These are phyloP conservation scores for Calonectria honghensis DNA, from an alignment of 2,329 filamentous ascomycete genomes.

Conservation along the genomic window DNA sequence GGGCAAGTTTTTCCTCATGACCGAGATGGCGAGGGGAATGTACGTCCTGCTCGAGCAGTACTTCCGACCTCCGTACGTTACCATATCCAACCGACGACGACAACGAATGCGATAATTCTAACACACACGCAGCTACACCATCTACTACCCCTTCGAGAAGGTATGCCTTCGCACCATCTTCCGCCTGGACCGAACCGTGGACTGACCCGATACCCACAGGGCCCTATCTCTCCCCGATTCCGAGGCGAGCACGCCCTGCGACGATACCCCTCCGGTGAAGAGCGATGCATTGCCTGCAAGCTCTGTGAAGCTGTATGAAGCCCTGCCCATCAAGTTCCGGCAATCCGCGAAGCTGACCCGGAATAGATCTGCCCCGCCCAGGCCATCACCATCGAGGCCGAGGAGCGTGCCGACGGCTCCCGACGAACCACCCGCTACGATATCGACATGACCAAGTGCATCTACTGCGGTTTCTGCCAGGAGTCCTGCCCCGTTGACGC, in stretches of 20 bases:
- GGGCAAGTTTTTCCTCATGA: slow-evolving; percentile 95
- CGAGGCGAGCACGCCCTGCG: slow-evolving; percentile 97
- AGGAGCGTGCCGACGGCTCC: slow-evolving; percentile 97
- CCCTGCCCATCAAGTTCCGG: not conserved
- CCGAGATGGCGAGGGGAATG: slow-evolving; percentile 98
- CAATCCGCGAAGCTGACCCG: slow-evolving; percentile 39
- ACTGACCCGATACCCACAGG: slow-evolving; percentile 66
- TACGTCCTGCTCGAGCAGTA: slow-evolving; percentile 98
- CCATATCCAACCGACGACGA: not conserved
- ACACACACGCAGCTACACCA: slow-evolving; percentile 85
- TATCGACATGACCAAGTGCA: slow-evolving; percentile 99
- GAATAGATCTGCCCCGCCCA: slow-evolving; percentile 91
- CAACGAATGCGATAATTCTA: slow-evolving; percentile 33
- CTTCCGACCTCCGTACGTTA: slow-evolving; percentile 95
- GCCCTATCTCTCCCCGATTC: slow-evolving; percentile 97
- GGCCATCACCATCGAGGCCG: slow-evolving; percentile 99
- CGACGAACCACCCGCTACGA: slow-evolving; percentile 97
- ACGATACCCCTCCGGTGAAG: slow-evolving; percentile 97
- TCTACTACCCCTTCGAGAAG: slow-evolving; percentile 99
- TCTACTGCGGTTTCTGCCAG: slow-evolving; percentile 99
- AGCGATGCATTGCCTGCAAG: slow-evolving; percentile 99
- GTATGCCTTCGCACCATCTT: slow-evolving; percentile 60
- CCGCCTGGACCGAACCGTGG: slow-evolving; percentile 19
- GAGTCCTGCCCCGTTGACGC: slow-evolving; percentile 99
- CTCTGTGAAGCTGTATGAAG: slow-evolving; percentile 88